Percentiles rank a stretch among this genome's conserved stretches.
Conservation (phyloP, 805 yeast genomes). For the Metschnikowia corniflorae region DNA sequence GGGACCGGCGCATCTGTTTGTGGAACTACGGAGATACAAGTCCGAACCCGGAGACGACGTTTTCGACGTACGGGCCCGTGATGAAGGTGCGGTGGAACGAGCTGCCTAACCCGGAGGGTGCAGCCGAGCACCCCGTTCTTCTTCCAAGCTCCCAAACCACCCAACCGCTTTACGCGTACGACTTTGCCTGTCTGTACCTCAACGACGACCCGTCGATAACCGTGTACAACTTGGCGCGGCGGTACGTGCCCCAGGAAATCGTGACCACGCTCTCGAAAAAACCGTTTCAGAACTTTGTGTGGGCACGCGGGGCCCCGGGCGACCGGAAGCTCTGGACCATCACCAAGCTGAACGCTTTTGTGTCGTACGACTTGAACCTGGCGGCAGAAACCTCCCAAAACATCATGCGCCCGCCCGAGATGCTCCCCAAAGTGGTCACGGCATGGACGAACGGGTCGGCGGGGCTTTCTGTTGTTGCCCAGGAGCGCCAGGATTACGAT, state of each 20-base stretch:
- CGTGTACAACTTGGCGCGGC: conserved; percentile 67
- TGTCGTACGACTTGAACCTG: conserved; percentile 31
- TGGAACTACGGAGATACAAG: conserved; percentile 51
- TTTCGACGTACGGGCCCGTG: conserved; percentile 75
- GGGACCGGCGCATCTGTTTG: conserved; percentile 78
- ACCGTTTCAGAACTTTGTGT: conserved; percentile 40
- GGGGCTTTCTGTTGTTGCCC: conserved; percentile 50
- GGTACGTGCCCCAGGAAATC: conserved; percentile 71
- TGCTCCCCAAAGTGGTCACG: conserved; percentile 47
- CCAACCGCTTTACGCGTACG: conserved; percentile 49
- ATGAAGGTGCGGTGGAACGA: conserved; percentile 67
- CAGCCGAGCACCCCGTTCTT: not conserved
- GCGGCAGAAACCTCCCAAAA: conserved; percentile 19
- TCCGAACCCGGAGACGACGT: conserved; percentile 59
- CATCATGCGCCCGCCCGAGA: conserved; percentile 41
- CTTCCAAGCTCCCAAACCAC: not conserved
- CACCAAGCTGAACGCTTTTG: conserved; percentile 37
- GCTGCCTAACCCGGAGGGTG: conserved; percentile 19
- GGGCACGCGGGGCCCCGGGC: conserved; percentile 30
- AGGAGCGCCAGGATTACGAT: conserved; percentile 44
- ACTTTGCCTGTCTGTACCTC: conserved; percentile 69
- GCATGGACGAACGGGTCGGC: conserved; percentile 56
- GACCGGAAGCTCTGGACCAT: conserved; percentile 36
- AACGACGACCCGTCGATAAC: conserved; percentile 70
- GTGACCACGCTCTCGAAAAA: conserved; percentile 46